Evolutionary conservation across 371 early-diverging fungal species (phyloP), one percentile per base, ranked within the genome.

Genomic region (Zychaea mexicana): DNA sequence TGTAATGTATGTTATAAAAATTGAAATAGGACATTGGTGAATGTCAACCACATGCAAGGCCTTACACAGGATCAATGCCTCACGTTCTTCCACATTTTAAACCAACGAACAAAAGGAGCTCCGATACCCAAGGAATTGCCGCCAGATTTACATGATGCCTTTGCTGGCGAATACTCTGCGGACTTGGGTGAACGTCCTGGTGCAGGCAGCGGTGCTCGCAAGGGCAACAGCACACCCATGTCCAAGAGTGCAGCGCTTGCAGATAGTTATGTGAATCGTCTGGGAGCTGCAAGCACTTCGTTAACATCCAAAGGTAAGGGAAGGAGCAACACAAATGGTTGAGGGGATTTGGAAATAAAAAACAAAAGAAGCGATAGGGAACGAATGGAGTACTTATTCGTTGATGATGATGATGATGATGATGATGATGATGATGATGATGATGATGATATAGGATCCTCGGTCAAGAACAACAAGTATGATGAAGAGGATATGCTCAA

Each of bases 51-150:
- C 49, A 78, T 84, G 10, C 85, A 85, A 63, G 79, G 81, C 42
- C 75, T 88, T 24, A 86, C 86, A 12, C 85, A 85, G 70, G 88
- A 88, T 59, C 86, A 85, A 68, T 85, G 86, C 45, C 70, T 88
- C 42, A 78, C 77, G 53, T 86, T 84, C 61, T 85, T 82, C 39
- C 88, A 88, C 52, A 76, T 88, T 22, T 66, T 88, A 28, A 87
- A 88, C 68, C 85, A 87, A 57, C 79, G 85, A 30, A 77, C 78
- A 22, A 69, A 69, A 15, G 83, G 83, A 12, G 68, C 73, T 24
- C 74, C 65, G 30, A 74, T 79, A 17, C 83, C 83, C 3, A 72
- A 73, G 39, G 66, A 69, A 42, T 63, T 82, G 33, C 83, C 83
- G 30, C 78, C 80, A 24, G 79, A 82, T 76, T 71, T 82, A 21